Conservation (phyloP, 257 asterid genomes). For the Cinchona pubescens region DNA sequence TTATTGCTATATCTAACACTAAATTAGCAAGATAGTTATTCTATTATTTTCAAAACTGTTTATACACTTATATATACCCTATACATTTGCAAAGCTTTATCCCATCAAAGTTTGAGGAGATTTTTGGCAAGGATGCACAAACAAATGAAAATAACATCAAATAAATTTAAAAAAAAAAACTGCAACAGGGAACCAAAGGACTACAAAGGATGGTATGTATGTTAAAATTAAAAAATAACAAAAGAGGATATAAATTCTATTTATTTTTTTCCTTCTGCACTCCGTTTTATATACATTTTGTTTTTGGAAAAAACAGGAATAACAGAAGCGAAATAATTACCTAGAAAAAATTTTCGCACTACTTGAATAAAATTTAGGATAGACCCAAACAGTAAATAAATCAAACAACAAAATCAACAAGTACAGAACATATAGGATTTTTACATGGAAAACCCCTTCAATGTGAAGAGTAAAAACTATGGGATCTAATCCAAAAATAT, state of each 20-base stretch:
- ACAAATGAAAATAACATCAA: conserved; percentile 41
- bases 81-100: conserved; percentile 47
- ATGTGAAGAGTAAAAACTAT: too few species aligned
- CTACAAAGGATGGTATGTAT: conserved; percentile 77
- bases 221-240: neutral
- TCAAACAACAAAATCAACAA: too few species aligned
- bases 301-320: too few species aligned
- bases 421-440: too few species aligned
- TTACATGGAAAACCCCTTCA: too few species aligned
- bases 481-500: too few species aligned
- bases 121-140: conserved; percentile 53
- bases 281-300: too few species aligned
- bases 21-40: neutral
- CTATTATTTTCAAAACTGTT: neutral
- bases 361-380: too few species aligned
- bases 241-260: neutral
- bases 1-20: neutral
- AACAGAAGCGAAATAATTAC: too few species aligned
- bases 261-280: neutral
- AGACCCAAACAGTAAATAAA: too few species aligned
- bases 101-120: conserved; percentile 61
- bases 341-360: too few species aligned
- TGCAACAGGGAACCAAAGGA: conserved; percentile 70
- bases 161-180: conserved; percentile 42
- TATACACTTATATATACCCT: neutral